These are phyloP conservation scores for Dillenia suffruticosa DNA, from an alignment of 164 flowering plant genomes.

Conservation along the genomic window DNA sequence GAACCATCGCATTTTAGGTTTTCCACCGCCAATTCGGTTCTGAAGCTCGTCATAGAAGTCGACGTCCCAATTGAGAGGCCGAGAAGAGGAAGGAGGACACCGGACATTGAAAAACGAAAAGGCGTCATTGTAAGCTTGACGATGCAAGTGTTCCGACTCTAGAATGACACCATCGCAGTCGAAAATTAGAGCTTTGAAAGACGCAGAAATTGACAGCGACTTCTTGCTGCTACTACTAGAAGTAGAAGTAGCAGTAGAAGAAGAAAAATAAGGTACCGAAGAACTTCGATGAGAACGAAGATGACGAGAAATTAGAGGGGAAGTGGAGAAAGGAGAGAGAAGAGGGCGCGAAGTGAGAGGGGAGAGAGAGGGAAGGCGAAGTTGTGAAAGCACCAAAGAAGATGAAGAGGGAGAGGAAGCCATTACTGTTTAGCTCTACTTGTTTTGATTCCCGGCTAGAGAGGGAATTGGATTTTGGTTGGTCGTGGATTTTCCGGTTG, in stretches of 20 bases:
- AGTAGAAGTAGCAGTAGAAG: neutral
- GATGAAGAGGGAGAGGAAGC: neutral
- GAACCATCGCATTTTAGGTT: conserved; percentile 97
- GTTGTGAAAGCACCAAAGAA: neutral
- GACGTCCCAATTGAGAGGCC: conserved; percentile 61
- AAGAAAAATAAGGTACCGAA: neutral
- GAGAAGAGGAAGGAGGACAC: conserved; percentile 38
- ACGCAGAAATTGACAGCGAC: conserved; percentile 14
- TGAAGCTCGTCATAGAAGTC: conserved; percentile 91
- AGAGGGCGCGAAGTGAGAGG: conserved; percentile 3
- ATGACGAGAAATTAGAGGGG: neutral
- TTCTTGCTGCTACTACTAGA: neutral
- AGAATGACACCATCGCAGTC: conserved; percentile 97
- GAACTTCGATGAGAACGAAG: neutral
- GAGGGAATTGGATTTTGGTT: no score
- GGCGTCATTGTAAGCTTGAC: conserved; percentile 91
- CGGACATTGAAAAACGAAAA: conserved; percentile 79
- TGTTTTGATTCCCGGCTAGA: no score
- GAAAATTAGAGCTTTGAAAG: conserved; percentile 73
- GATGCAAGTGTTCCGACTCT: conserved; percentile 90
- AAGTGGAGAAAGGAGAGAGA: conserved; percentile 4
- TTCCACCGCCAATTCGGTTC: conserved; percentile 91
- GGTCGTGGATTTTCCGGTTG: no score
- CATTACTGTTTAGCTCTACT: no score
- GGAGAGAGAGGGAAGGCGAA: conserved; percentile 2